phyloP scores from a whole-genome alignment of 352 stramenopile species.

The Phytopythium delawarense region DNA sequence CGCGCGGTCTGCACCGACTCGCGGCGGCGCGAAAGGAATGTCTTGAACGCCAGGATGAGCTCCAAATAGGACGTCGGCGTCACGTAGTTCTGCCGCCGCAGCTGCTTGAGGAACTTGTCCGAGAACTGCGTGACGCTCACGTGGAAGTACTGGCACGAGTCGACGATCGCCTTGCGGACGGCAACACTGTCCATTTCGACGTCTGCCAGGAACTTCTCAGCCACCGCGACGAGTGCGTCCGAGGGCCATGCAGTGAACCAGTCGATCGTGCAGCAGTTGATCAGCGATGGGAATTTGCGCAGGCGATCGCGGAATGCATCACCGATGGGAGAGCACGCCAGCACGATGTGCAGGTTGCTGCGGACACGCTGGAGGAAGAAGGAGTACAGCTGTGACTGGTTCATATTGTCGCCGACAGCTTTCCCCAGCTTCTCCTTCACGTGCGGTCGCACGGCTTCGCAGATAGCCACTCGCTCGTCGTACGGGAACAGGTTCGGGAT shows the following conservation, averaged over 20 bases:
- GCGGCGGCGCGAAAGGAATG: conserved; percentile 76
- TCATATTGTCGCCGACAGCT: conserved; percentile 89
- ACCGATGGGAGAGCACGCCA: conserved; percentile 94
- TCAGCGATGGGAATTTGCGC: conserved; percentile 94
- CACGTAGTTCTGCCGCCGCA: conserved; percentile 93
- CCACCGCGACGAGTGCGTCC: conserved; percentile 91
- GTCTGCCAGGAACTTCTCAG: conserved; percentile 89
- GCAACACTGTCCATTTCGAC: conserved; percentile 84
- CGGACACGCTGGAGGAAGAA: conserved; percentile 93
- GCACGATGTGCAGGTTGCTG: conserved; percentile 92
- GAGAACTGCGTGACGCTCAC: conserved; percentile 85
- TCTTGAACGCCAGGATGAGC: conserved; percentile 93
- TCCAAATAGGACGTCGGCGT: conserved; percentile 95
- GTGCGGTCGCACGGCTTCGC: conserved; percentile 86
- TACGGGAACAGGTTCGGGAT: conserved; percentile 95
- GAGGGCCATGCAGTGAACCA: conserved; percentile 95
- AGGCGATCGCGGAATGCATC: conserved; percentile 92
- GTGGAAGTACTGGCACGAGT: conserved; percentile 93
- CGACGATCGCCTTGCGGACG: conserved; percentile 81
- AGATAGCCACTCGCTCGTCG: conserved; percentile 90
- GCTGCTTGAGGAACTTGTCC: conserved; percentile 70
- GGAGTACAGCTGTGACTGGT: conserved; percentile 82
- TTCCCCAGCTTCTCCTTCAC: conserved; percentile 92
- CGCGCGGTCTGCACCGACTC: conserved; percentile 80
- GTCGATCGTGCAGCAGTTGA: conserved; percentile 98